These are phyloP conservation scores for Ascomycota sp. DNA, from an alignment of 2,329 filamentous ascomycete genomes.

Conservation along the genomic window DNA sequence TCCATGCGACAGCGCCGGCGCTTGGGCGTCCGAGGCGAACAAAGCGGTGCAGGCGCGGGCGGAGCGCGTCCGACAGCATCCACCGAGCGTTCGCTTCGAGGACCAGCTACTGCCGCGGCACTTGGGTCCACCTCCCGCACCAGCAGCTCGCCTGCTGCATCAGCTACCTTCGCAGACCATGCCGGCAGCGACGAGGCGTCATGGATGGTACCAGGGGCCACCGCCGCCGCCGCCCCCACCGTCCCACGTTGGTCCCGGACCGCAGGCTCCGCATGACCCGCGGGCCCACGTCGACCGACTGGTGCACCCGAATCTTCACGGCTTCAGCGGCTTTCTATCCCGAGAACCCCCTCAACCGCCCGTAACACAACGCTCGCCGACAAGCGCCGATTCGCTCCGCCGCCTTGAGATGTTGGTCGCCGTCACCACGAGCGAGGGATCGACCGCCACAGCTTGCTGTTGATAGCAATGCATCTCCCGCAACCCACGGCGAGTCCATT, in stretches of 20 bases:
- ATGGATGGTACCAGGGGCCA: conserved; percentile 50
- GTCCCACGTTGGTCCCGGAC: too few species aligned
- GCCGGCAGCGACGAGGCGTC: conserved; percentile 45
- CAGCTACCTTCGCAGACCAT: conserved; percentile 27
- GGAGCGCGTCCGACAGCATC: conserved; percentile 25
- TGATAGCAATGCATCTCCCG: not conserved
- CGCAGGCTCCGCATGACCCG: conserved; percentile 7
- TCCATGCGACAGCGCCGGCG: conserved; percentile 28
- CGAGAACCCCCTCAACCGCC: conserved; percentile 10
- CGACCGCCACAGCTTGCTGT: conserved; percentile 20
- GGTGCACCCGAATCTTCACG: conserved; percentile 33
- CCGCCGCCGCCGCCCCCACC: conserved; percentile 10
- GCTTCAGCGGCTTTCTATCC: conserved; percentile 29
- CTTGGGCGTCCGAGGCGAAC: conserved; percentile 36
- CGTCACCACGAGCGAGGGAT: conserved; percentile 22
- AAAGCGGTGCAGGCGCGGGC: conserved; percentile 33
- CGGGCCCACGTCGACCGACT: conserved; percentile 32
- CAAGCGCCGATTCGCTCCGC: conserved; percentile 13
- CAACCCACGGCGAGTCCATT: too few species aligned
- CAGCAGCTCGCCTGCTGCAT: too few species aligned
- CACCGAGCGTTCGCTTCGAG: conserved; percentile 34
- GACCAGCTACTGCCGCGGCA: conserved; percentile 19
- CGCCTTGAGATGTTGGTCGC: conserved; percentile 22
- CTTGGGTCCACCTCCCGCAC: conserved; percentile 17
- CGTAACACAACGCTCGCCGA: conserved; percentile 10